A percentile compares a stretch with the other conserved stretches of the same genome.
phyloP scores from a whole-genome alignment of 2,329 filamentous ascomycete species.

The Pyricularia grisea region DNA sequence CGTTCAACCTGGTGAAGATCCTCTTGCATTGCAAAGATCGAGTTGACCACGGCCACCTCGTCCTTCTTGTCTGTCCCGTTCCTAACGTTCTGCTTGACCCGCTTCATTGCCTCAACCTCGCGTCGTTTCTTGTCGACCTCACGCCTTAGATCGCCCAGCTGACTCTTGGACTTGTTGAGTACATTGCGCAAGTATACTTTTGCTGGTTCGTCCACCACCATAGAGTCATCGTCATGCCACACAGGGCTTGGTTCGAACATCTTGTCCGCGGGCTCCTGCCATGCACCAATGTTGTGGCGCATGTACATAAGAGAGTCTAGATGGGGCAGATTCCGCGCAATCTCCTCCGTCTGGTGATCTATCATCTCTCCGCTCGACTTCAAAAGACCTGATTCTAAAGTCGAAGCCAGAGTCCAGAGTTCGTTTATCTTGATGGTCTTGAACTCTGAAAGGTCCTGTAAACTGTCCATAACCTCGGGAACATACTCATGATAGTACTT shows the following conservation, averaged over 20 bases:
- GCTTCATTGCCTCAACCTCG: conserved; percentile 73
- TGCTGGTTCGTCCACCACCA: conserved; percentile 78
- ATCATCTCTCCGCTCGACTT: conserved; percentile 64
- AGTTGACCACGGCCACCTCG: conserved; percentile 73
- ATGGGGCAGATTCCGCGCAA: conserved; percentile 76
- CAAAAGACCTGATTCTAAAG: conserved; percentile 72
- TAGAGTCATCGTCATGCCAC: conserved; percentile 87
- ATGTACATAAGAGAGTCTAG: conserved; percentile 98
- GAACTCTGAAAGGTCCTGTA: conserved; percentile 91
- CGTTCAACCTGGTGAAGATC: conserved; percentile 76
- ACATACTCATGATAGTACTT: conserved; percentile 96
- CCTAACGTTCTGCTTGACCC: conserved; percentile 63
- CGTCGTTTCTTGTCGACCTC: conserved; percentile 79
- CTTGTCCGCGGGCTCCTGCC: conserved; percentile 78
- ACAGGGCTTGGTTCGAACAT: conserved; percentile 89
- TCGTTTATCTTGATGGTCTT: conserved; percentile 74
- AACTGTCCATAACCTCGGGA: conserved; percentile 82
- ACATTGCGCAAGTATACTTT: conserved; percentile 90
- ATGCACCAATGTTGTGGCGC: conserved; percentile 74
- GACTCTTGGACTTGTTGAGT: conserved; percentile 79
- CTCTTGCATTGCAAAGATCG: conserved; percentile 80
- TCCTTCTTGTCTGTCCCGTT: conserved; percentile 83
- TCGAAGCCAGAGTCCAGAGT: conserved; percentile 73
- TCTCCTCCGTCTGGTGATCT: conserved; percentile 66
- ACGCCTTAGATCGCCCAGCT: conserved; percentile 68